phyloP scores from a whole-genome alignment of 2,329 filamentous ascomycete species.

The Fusarium sp. region DNA sequence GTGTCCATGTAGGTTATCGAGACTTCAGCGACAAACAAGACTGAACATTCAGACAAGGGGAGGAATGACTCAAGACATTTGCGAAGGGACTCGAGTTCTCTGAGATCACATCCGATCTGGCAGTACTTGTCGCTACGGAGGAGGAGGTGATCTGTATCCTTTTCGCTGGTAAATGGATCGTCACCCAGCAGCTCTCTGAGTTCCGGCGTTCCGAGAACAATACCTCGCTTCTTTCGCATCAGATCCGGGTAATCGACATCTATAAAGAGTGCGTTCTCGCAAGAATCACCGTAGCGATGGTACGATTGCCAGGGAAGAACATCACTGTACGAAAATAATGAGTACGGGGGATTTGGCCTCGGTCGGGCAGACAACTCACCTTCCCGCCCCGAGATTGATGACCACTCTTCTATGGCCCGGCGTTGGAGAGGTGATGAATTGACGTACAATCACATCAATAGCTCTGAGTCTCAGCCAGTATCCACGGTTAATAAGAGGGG shows the following conservation, averaged over 20 bases:
- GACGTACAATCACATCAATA: conserved; percentile 78
- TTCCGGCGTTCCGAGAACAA: conserved; percentile 74
- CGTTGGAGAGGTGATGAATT: conserved; percentile 73
- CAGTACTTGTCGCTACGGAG: conserved; percentile 78
- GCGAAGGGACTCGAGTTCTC: conserved; percentile 73
- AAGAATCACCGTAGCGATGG: conserved; percentile 71
- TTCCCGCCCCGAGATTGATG: conserved; percentile 89
- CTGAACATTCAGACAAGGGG: conserved; percentile 67
- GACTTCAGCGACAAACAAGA: conserved; percentile 90
- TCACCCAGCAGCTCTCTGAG: conserved; percentile 59
- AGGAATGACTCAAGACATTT: conserved; percentile 70
- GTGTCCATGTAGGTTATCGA: conserved; percentile 92
- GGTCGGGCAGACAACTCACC: conserved; percentile 68
- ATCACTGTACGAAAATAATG: conserved; percentile 70
- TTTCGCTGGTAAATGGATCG: conserved; percentile 52
- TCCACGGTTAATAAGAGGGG: conserved; percentile 91
- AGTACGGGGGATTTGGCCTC: conserved; percentile 6
- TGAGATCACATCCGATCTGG: conserved; percentile 85
- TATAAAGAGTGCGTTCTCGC: conserved; percentile 74
- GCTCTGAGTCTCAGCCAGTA: conserved; percentile 89
- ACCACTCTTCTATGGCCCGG: conserved; percentile 74
- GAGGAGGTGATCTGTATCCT: conserved; percentile 62
- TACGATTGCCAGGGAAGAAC: conserved; percentile 88
- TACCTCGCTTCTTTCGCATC: conserved; percentile 78
- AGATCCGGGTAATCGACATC: conserved; percentile 89